Conservation (phyloP, 441 rosid genomes). For the California macrophylla region DNA sequence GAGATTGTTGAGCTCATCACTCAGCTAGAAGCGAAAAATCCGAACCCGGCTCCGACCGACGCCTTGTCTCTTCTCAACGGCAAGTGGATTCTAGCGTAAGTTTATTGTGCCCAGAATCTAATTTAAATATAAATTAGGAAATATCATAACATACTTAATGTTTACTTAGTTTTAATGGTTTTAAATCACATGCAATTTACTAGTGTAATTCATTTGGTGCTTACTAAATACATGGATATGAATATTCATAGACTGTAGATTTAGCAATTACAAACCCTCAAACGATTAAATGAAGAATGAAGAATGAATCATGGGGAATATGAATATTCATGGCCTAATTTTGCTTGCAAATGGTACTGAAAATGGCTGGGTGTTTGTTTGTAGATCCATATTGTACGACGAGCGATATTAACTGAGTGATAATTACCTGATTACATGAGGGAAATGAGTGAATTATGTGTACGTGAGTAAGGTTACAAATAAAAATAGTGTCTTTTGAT, state of each 20-base stretch:
- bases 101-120: not conserved
- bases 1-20: conserved; percentile 87
- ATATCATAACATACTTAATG: too few species aligned
- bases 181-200: not conserved
- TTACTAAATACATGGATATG: not conserved
- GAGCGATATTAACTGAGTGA: not conserved
- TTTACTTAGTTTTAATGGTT: too few species aligned
- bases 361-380: not conserved
- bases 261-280: not conserved
- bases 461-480: too few species aligned
- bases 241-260: too few species aligned
- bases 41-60: conserved; percentile 73
- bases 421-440: not conserved
- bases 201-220: not conserved
- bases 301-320: not conserved
- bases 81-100: conserved; percentile 94
- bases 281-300: not conserved
- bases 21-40: conserved; percentile 79
- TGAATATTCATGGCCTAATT: not conserved
- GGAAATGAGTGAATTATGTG: too few species aligned
- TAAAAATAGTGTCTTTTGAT: not conserved
- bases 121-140: not conserved
- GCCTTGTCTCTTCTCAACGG: conserved; percentile 74
- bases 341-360: too few species aligned
- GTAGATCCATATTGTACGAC: not conserved